Evolutionary conservation across 441 rosid genomes (phyloP).

Genomic region (Aquilaria agallochum): DNA sequence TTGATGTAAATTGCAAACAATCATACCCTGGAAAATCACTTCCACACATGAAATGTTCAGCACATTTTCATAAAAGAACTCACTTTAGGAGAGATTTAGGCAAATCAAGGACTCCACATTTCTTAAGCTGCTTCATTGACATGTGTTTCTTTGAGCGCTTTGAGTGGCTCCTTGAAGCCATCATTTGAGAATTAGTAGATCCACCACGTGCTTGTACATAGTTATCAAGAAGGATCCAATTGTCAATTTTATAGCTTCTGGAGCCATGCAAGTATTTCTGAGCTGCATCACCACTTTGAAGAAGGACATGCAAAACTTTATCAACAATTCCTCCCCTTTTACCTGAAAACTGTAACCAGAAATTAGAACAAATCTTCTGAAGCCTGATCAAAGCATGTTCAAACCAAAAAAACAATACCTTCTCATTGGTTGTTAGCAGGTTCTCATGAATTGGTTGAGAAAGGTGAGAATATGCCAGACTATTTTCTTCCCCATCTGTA

Average conservation of each 20-base stretch:
- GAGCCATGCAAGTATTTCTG: conserved; percentile 74
- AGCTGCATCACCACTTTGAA: conserved; percentile 76
- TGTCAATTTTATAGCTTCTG: conserved; percentile 55
- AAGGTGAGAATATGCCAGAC: conserved; percentile 46
- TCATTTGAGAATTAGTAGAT: conserved; percentile 36
- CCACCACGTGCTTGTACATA: conserved; percentile 42
- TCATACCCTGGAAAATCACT: no score
- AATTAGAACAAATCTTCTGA: not conserved
- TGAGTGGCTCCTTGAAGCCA: conserved; percentile 43
- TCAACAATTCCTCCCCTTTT: conserved; percentile 51
- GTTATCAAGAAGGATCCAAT: conserved; percentile 83
- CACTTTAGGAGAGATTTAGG: conserved; percentile 57
- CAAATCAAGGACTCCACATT: conserved; percentile 50
- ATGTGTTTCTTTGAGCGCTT: conserved; percentile 78
- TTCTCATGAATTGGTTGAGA: conserved; percentile 52
- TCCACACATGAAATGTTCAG: no score
- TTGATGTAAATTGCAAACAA: no score
- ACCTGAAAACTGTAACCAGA: conserved; percentile 41
- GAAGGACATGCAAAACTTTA: conserved; percentile 64
- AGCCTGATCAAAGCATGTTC: not conserved
- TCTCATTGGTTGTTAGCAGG: conserved; percentile 35
- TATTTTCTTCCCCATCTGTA: conserved; percentile 47
- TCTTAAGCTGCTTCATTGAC: conserved; percentile 77
- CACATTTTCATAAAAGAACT: conserved; percentile 18
- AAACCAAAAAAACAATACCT: conserved; percentile 32